These are phyloP conservation scores for Penicillium verhagenii DNA, from an alignment of 495 filamentous ascomycete genomes.

Conservation along the genomic window DNA sequence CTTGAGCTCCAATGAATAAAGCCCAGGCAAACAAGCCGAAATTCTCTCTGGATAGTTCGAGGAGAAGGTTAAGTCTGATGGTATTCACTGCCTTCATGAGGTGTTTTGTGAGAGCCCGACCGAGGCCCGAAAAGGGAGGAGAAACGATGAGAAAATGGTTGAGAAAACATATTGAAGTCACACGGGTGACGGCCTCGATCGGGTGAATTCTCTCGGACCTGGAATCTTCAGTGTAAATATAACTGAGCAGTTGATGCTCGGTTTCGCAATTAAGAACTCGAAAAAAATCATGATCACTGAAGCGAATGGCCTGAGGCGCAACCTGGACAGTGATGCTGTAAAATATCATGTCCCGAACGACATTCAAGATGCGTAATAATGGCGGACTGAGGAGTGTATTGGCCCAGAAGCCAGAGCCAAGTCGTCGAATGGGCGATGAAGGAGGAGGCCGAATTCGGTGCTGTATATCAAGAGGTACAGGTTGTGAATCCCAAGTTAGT, in stretches of 20 bases:
- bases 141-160: slow-evolving; percentile 37
- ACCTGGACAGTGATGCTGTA: slow-evolving; percentile 21
- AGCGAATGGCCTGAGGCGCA: slow-evolving; percentile 9
- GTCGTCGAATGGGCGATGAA: slow-evolving; percentile 22
- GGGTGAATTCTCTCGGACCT: slow-evolving; percentile 16
- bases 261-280: slow-evolving; percentile 29
- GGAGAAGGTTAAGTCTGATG: slow-evolving; percentile 21
- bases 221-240: slow-evolving; percentile 22
- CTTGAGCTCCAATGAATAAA: slow-evolving; percentile 34
- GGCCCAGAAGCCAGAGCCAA: slow-evolving; percentile 27
- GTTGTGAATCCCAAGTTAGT: slow-evolving; percentile 30
- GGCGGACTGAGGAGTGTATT: slow-evolving; percentile 25
- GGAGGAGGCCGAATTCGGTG: slow-evolving; percentile 26
- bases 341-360: slow-evolving; percentile 28
- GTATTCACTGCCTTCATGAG: slow-evolving; percentile 18
- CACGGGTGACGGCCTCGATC: slow-evolving; percentile 30
- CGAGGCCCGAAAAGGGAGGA: slow-evolving; percentile 32
- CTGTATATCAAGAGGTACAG: slow-evolving; percentile 25
- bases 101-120: slow-evolving; percentile 37
- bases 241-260: slow-evolving; percentile 38
- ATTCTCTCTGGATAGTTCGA: slow-evolving; percentile 20
- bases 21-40: slow-evolving; percentile 30
- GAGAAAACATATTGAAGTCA: slow-evolving; percentile 31
- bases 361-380: slow-evolving; percentile 22
- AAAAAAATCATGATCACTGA: slow-evolving; percentile 29